These are phyloP conservation scores for Pouteria glomerata DNA, from an alignment of 148 eudicot genomes.

Conservation along the genomic window DNA sequence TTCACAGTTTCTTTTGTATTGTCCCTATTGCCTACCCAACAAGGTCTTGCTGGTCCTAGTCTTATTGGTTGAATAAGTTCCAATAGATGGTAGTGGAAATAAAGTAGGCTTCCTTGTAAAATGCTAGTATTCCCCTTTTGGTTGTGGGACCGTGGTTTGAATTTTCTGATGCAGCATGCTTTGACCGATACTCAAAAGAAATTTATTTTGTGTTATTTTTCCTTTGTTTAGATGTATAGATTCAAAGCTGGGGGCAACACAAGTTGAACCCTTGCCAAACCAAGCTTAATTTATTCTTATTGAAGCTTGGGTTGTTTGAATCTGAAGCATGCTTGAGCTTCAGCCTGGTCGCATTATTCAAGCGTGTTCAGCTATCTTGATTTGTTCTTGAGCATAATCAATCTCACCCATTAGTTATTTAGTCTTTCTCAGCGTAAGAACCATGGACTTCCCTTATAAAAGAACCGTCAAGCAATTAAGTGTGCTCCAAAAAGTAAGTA, in stretches of 20 bases:
- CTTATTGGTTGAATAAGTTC: not conserved
- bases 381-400: not conserved
- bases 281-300: no score
- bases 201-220: not conserved
- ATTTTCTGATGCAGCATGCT: not conserved
- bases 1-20: not conserved
- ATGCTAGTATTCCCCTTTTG: not conserved
- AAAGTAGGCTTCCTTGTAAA: not conserved
- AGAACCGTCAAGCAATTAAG: no score
- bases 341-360: not conserved
- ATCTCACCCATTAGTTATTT: no score
- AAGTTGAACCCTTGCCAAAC: not conserved
- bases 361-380: not conserved
- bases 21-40: not conserved
- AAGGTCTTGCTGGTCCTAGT: not conserved
- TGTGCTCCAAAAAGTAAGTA: no score
- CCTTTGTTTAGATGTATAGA: not conserved
- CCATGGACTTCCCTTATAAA: not conserved
- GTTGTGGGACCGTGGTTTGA: no score
- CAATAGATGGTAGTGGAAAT: not conserved
- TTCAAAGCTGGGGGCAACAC: not conserved
- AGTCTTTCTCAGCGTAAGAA: not conserved
- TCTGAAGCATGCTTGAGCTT: not conserved
- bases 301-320: no score
- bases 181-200: not conserved